Percentiles rank a stretch among this genome's conserved stretches.
These are phyloP conservation scores for Juncus effusus DNA, from an alignment of 176 grass and related monocot species.

Conservation along the genomic window DNA sequence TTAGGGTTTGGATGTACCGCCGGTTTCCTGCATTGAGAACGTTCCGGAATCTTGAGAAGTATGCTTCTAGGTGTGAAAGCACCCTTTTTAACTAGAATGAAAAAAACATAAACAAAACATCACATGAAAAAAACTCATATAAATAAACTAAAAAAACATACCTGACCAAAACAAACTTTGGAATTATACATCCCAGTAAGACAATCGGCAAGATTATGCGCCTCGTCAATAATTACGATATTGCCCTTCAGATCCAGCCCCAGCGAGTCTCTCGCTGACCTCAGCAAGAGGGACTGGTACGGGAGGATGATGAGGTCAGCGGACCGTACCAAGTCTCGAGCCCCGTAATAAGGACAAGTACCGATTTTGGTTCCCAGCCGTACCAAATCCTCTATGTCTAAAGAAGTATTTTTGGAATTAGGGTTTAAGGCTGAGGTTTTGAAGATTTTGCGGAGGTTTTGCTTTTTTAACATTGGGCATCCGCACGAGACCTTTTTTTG, in stretches of 20 bases:
- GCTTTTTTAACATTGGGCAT: slow-evolving; percentile 75
- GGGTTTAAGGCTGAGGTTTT: slow-evolving; percentile 45
- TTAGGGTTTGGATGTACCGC: slow-evolving; percentile 84
- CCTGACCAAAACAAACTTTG: slow-evolving; percentile 68
- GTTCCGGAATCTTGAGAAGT: slow-evolving; percentile 69
- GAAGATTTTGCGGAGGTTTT: slow-evolving; percentile 60
- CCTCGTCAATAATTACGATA: slow-evolving; percentile 94
- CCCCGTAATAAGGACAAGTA: slow-evolving; percentile 81
- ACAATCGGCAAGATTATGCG: slow-evolving; percentile 81
- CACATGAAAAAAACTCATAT: slow-evolving; percentile 2
- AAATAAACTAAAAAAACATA: slow-evolving; percentile 16
- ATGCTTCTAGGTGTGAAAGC: slow-evolving; percentile 56
- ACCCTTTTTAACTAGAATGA: slow-evolving; percentile 54
- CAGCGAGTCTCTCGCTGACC: slow-evolving; percentile 85
- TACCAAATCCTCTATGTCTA: slow-evolving; percentile 84
- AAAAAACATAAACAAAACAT: background rate
- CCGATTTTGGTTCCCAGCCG: slow-evolving; percentile 72
- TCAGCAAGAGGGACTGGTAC: slow-evolving; percentile 76
- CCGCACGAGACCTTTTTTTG: slow-evolving; percentile 53
- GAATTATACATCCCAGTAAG: slow-evolving; percentile 89
- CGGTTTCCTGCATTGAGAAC: slow-evolving; percentile 79
- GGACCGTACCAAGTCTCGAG: slow-evolving; percentile 61
- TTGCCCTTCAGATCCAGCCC: slow-evolving; percentile 76
- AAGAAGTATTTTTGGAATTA: slow-evolving; percentile 43
- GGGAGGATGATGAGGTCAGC: slow-evolving; percentile 83